Evolutionary conservation across 345 rosid genomes (phyloP).

Genomic region (Eucalyptus shirleyi): DNA sequence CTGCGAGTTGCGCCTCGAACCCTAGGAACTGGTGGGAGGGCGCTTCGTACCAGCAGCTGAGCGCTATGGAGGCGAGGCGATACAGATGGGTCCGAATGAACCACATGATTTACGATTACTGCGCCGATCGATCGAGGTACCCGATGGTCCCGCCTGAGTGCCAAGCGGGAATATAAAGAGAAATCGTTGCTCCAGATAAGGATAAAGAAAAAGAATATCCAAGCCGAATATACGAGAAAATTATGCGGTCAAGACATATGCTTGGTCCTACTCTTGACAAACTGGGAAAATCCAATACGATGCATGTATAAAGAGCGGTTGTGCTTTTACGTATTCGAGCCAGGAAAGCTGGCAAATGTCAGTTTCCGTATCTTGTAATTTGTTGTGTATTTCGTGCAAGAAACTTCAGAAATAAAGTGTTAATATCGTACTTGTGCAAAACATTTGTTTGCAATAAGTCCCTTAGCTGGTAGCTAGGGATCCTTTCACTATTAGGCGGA

Average conservation of each 20-base stretch:
- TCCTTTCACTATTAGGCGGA: background rate
- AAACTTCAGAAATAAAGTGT: background rate
- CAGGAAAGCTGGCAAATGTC: background rate
- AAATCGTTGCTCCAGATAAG: background rate
- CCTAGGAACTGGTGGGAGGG: slow-evolving; percentile 83
- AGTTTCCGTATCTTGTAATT: background rate
- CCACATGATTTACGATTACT: slow-evolving; percentile 94
- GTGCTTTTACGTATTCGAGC: background rate
- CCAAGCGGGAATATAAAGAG: slow-evolving; percentile 35
- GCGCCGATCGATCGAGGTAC: slow-evolving; percentile 64
- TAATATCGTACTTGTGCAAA: background rate
- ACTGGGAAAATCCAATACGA: background rate
- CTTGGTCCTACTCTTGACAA: background rate
- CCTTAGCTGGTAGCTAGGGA: background rate
- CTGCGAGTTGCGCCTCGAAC: slow-evolving; percentile 46
- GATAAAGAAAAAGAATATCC: background rate
- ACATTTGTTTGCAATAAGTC: background rate
- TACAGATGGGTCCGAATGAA: slow-evolving; percentile 90
- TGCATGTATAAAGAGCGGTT: background rate
- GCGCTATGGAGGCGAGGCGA: slow-evolving; percentile 54
- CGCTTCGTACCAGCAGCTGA: slow-evolving; percentile 41
- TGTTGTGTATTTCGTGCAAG: background rate
- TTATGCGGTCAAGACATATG: background rate
- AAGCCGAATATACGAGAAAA: background rate
- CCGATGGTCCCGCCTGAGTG: slow-evolving; percentile 82